Conservation (phyloP, 441 rosid genomes). For the Pelargonium cotyledonis region DNA sequence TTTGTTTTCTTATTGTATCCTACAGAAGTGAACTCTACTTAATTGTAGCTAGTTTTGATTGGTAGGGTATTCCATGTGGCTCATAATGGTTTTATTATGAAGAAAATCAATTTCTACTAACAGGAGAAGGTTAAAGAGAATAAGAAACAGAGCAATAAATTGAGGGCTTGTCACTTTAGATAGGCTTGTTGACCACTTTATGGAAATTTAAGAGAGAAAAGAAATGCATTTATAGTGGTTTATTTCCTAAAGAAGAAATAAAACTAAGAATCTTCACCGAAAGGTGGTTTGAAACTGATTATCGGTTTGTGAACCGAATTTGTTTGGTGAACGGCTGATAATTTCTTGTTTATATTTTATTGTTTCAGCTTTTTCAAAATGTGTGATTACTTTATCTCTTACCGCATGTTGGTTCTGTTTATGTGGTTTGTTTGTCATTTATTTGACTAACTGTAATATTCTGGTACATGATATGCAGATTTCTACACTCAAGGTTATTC, state of each 20-base stretch:
- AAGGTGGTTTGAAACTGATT: background rate
- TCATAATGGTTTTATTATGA: background rate
- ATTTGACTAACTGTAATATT: background rate
- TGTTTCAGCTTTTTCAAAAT: background rate
- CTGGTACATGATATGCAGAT: slow-evolving; percentile 37
- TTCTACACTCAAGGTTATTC: slow-evolving; percentile 72
- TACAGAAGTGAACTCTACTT: background rate
- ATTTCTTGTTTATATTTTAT: background rate
- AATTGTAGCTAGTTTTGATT: background rate
- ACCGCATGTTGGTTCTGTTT: background rate
- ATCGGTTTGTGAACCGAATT: background rate
- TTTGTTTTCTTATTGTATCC: too few relatives aligned
- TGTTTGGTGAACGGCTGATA: background rate
- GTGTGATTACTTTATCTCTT: background rate
- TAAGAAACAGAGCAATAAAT: background rate
- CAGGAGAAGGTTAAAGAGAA: background rate
- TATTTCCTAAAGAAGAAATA: background rate
- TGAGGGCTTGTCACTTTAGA: background rate
- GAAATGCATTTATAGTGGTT: slow-evolving; percentile 4
- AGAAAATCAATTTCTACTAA: background rate
- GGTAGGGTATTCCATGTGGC: background rate
- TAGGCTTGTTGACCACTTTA: background rate
- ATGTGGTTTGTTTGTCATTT: background rate
- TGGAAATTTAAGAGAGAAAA: background rate
- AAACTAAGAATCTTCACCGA: background rate